These are phyloP conservation scores for Artemisia tridentata DNA, from an alignment of 129 eudicot genomes.

Conservation along the genomic window DNA sequence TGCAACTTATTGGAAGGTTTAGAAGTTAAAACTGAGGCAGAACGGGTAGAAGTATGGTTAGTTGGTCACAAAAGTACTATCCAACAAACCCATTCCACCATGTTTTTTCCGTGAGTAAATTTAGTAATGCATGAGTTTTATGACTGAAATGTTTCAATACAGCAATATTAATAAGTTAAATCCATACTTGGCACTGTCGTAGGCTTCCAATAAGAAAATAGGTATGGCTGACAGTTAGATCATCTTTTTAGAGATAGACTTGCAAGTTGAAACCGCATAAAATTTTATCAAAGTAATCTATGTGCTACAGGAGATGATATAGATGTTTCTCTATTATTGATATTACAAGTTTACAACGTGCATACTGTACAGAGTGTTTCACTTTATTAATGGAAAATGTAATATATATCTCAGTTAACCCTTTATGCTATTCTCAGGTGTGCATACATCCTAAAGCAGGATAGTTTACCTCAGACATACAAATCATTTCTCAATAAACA, in stretches of 20 bases:
- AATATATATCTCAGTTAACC: not conserved
- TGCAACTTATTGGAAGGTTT: constrained; percentile 4
- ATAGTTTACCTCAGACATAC: constrained; percentile 79
- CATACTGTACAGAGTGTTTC: not conserved
- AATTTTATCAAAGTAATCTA: not conserved
- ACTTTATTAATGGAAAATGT: not conserved
- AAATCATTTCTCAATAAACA: constrained; percentile 97
- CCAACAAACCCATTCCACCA: not conserved
- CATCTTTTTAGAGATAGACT: too few species aligned
- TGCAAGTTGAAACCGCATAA: not conserved
- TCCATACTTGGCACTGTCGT: too few species aligned
- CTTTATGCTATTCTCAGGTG: constrained; percentile 52
- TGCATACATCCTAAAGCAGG: constrained; percentile 93
- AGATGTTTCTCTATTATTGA: not conserved
- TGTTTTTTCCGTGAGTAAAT: not conserved
- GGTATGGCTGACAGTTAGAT: too few species aligned
- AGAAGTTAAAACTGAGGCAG: not conserved
- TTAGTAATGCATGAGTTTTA: not conserved
- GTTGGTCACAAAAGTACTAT: not conserved
- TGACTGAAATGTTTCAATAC: not conserved
- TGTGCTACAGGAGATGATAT: not conserved
- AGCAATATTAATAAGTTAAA: not conserved
- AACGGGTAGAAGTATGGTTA: not conserved
- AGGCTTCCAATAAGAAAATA: too few species aligned
- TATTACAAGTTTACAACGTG: not conserved